Conservation (phyloP, 2,329 filamentous ascomycete species). For the Exserohilum turcica region DNA sequence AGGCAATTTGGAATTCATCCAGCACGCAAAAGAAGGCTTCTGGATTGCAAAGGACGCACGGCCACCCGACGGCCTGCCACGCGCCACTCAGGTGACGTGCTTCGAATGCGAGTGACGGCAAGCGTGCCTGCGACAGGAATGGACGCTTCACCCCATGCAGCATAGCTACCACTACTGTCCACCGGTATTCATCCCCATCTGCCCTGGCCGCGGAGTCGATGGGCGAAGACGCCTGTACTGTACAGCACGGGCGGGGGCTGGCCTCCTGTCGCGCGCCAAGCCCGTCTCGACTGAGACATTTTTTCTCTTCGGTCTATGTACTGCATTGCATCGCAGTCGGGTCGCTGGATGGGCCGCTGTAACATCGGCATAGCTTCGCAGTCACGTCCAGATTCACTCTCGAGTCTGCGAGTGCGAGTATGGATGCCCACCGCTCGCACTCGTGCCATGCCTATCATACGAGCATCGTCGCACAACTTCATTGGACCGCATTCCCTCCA, state of each 20-base stretch:
- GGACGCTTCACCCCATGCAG: background rate
- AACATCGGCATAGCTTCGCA: constrained; percentile 12
- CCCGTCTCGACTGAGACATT: constrained; percentile 19
- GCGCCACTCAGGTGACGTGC: constrained; percentile 22
- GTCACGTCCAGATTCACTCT: constrained; percentile 4
- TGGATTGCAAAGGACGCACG: background rate
- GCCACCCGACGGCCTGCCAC: background rate
- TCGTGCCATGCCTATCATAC: constrained; percentile 3
- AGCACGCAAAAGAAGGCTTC: background rate
- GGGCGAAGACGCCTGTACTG: constrained; percentile 4
- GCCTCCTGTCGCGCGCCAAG: constrained; percentile 4
- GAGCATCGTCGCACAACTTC: constrained; percentile 1
- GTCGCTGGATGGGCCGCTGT: constrained; percentile 11
- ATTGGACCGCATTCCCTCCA: constrained; percentile 13
- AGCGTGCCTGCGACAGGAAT: constrained; percentile 8
- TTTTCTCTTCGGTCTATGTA: background rate
- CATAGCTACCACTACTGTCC: constrained; percentile 4
- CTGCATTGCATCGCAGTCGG: constrained; percentile 11
- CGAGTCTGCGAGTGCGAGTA: constrained; percentile 6
- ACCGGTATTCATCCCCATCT: constrained; percentile 8
- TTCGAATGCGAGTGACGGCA: constrained; percentile 19
- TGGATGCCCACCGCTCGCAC: background rate
- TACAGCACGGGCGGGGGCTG: background rate
- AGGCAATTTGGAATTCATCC: background rate
- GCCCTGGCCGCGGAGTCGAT: constrained; percentile 5